Conservation (phyloP, 306 rosid species). For the Cyamopsis tetragonoloba region DNA sequence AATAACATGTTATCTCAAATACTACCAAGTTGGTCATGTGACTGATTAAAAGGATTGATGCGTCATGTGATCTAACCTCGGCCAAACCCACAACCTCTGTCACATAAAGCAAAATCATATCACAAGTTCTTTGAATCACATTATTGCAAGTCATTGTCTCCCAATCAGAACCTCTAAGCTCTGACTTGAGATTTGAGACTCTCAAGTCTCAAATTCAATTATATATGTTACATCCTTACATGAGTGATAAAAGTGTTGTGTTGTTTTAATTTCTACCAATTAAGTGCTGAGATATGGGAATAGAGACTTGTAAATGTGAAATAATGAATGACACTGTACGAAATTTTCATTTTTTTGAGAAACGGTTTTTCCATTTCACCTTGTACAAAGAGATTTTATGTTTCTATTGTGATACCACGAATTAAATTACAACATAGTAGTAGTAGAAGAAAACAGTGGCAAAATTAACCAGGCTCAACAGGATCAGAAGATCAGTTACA, state of each 20-base stretch:
- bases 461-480: background rate
- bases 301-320: background rate
- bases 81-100: background rate
- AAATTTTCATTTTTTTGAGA: background rate
- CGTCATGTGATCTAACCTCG: background rate
- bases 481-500: conserved; percentile 13
- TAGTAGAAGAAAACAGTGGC: background rate
- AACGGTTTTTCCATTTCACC: background rate
- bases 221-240: background rate
- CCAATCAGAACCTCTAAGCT: background rate
- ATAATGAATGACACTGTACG: background rate
- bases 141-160: background rate
- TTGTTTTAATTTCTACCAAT: too few species aligned
- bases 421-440: background rate
- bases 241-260: too few species aligned
- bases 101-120: background rate
- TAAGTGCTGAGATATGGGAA: background rate
- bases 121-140: background rate
- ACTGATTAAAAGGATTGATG: too few species aligned
- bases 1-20: too few species aligned
- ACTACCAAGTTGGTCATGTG: too few species aligned
- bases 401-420: background rate
- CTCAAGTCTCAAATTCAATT: background rate
- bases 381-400: background rate
- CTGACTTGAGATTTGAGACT: background rate